phyloP scores from a whole-genome alignment of 2,329 filamentous ascomycete genomes.

The Coniochaeta pulveracea region DNA sequence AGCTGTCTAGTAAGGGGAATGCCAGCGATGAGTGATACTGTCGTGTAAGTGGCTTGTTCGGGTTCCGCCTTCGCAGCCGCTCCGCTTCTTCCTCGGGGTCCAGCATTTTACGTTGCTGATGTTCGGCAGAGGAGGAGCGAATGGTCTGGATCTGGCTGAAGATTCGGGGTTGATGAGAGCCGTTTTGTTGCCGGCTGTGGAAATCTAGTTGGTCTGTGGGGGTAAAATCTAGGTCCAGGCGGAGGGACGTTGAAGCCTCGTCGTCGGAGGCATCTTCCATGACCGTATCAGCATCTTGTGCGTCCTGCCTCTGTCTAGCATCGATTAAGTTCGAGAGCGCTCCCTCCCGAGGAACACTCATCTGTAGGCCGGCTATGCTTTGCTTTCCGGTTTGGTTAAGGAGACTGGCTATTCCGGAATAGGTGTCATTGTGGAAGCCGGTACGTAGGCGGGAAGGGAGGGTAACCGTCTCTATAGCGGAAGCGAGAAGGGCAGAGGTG shows the following conservation, averaged over 20 bases:
- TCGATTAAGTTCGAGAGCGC: constrained; percentile 12
- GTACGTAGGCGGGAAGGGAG: constrained; percentile 60
- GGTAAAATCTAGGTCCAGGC: constrained; percentile 27
- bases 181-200: constrained; percentile 11
- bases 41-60: constrained; percentile 16
- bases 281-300: constrained; percentile 9
- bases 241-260: constrained; percentile 16
- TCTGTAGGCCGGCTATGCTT: constrained; percentile 62
- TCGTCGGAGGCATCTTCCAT: constrained; percentile 16
- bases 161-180: constrained; percentile 20
- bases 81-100: constrained; percentile 13
- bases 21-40: constrained; percentile 34
- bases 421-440: constrained; percentile 30
- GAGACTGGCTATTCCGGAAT: constrained; percentile 53
- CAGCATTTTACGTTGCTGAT: constrained; percentile 14
- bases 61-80: constrained; percentile 13
- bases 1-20: constrained; percentile 76
- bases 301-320: constrained; percentile 11
- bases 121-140: constrained; percentile 16
- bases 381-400: constrained; percentile 71
- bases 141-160: constrained; percentile 29
- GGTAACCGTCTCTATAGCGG: constrained; percentile 68
- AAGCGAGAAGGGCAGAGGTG: constrained; percentile 61
- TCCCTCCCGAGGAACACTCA: constrained; percentile 39
- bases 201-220: constrained; percentile 25